Base-by-base conservation (phyloP, 306 rosid genomes). In the Inga laurina region DNA sequence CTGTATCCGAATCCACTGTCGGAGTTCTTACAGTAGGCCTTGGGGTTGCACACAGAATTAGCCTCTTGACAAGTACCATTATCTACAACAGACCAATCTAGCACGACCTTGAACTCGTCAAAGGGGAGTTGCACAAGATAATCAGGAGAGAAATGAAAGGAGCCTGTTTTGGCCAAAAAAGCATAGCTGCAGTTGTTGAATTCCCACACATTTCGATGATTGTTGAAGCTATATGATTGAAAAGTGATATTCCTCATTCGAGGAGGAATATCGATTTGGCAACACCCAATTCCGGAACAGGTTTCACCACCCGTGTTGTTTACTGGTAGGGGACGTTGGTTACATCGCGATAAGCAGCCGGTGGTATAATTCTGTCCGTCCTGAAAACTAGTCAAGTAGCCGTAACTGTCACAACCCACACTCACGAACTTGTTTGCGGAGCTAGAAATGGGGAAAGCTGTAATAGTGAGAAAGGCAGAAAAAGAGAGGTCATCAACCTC, bases 141-240 rank as follows among this genome's bases (percentile, higher is more conserved):
- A 9, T 22, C 0, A 1, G 0, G 0, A 0, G 77, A 61, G 85
- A 90, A 92, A 3, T 52, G 10, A 67, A 87, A 90, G 27, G 1
- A 45, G 0, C 75, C 72, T 1, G 66, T 35, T 39, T 90, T 83
- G 14, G 69, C 84, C 3, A 86, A 66, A 75, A 86, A 86, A 0
- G 84, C 72, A 21, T 57, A 57, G 56, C 67, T 70, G 54, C 85
- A 83, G 24, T 85, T 69, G 30, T 74, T 81, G 80, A 61, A 81
- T 7, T 15, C 0, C 65, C 3, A 21, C 27, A 44, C 41, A 1
- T 21, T 0, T 19, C 15, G 0, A 4, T 81, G 74, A 2, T 67
- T 66, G 0, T 9, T 0, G 24, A 4, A 83, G 80, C 89, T 89
- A 0, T 0, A 0, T 1, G 72, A 74, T 0, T 0, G 0, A 4